A percentile compares a stretch with the other conserved stretches of the same genome.
These are phyloP conservation scores for Boeremia lycopersici DNA, from an alignment of 2,329 filamentous ascomycete species.

Conservation along the genomic window DNA sequence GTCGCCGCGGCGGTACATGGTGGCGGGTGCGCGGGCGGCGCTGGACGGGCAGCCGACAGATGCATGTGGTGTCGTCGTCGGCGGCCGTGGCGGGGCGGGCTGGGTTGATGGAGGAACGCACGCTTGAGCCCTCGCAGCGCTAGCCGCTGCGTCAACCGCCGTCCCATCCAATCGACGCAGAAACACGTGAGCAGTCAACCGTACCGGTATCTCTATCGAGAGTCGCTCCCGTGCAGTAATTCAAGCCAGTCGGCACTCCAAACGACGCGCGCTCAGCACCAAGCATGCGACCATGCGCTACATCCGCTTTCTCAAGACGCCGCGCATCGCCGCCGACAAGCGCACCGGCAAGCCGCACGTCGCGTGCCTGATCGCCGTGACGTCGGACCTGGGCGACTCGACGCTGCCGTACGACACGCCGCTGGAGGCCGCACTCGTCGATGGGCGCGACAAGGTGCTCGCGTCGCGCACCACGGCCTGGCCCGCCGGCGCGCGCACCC, in stretches of 20 bases:
- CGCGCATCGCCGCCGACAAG: conserved; percentile 53
- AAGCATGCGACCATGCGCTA: conserved; percentile 59
- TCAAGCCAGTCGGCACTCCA: too few relatives aligned
- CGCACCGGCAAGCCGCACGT: conserved; percentile 22
- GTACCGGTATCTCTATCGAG: too few relatives aligned
- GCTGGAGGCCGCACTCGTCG: conserved; percentile 50
- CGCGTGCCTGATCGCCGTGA: conserved; percentile 63
- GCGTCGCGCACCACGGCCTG: conserved; percentile 53
- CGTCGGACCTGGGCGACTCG: conserved; percentile 71
- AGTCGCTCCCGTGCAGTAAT: too few relatives aligned
- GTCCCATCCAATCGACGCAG: too few relatives aligned
- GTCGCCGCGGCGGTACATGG: conserved; percentile 70
- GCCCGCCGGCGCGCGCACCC: conserved; percentile 51
- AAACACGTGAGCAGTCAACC: too few relatives aligned
- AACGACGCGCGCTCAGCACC: too few relatives aligned
- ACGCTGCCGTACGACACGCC: conserved; percentile 60
- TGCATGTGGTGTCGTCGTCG: conserved; percentile 20
- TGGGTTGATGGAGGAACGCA: too few relatives aligned
- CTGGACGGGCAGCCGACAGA: background rate
- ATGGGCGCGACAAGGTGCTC: conserved; percentile 45
- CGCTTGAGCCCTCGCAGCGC: too few relatives aligned
- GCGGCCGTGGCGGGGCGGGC: conserved; percentile 14
- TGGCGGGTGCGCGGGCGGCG: conserved; percentile 8
- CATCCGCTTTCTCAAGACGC: conserved; percentile 71
- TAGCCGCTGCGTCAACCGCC: too few relatives aligned